Base-by-base conservation (phyloP, 2,329 filamentous ascomycete genomes). In the Orbilia ellipsospora region DNA sequence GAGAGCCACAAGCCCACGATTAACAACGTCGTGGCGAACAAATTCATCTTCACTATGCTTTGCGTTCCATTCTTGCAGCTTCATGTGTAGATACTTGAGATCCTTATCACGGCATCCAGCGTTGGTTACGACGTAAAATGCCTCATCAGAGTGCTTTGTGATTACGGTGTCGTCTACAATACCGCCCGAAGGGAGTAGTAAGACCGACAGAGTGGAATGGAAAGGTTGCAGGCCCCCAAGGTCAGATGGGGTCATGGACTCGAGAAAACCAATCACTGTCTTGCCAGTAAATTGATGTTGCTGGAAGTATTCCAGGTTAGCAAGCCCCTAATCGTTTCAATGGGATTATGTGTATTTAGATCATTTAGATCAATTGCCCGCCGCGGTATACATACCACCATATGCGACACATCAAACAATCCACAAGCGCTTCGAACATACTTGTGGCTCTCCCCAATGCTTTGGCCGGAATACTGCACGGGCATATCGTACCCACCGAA, bases 101-200 rank as follows among this genome's bases (percentile, higher is more conserved):
- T 98, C 94, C 84, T 97, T 97, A 55, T 93, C 90, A 64, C 93
- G 87, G 83, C 94, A 97, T 44, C 89, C 95, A 26, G 94, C 95
- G 82, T 99, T 99, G 78, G 94, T 96, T 76, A 99, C 95, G 70
- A 98, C 89, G 83, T 97, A 97, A 85, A 94, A 98, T 20, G 62
- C 68, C 64, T 87, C 83, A 72, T 93, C 88, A 66, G 87, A 86
- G n/a, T 96, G 86, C 76, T 91, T 88, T 4, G 94, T 96, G 80
- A 99, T 90, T 79, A 99, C 90, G 3, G 92, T 93, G 83, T 99
- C 95, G 81, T 99, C 95, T 57, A 97, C 90, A 79, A 99, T 98
- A 59, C 95, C 95, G 50, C 95, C 95, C 0, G 90, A 94, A 4
- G 90, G 89, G 83, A 92, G 91, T 48, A 99, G 85, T 36, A 99